phyloP scores from a whole-genome alignment of 352 stramenopile genomes.

The Pythium rishiriense region DNA sequence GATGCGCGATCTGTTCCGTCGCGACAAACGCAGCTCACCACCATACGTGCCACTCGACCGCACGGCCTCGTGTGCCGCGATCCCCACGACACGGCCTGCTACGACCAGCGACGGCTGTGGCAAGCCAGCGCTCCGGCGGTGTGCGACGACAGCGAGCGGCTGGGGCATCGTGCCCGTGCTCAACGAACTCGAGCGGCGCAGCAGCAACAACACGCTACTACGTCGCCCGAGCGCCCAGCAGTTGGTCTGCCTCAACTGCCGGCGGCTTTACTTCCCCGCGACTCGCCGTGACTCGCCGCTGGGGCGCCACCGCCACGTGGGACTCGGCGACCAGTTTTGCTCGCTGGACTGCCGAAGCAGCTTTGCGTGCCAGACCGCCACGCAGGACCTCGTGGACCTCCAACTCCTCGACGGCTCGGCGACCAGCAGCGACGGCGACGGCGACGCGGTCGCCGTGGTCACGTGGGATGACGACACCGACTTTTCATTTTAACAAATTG shows the following conservation, averaged over 20 bases:
- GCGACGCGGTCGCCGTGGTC: neutral
- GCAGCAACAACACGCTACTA: constrained; percentile 1
- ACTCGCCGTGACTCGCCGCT: neutral
- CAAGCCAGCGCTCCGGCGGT: too few species aligned
- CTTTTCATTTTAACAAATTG: neutral
- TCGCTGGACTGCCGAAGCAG: constrained; percentile 51
- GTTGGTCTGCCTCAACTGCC: constrained; percentile 24
- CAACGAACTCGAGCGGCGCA: constrained; percentile 22
- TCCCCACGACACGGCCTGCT: neutral
- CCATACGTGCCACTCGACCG: neutral
- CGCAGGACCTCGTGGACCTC: constrained; percentile 27
- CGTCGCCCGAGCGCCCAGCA: constrained; percentile 7
- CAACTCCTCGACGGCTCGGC: constrained; percentile 16
- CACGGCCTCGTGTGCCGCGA: neutral
- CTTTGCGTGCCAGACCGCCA: constrained; percentile 27
- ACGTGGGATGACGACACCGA: constrained; percentile 15
- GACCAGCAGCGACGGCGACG: constrained; percentile 20
- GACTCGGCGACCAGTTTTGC: constrained; percentile 30
- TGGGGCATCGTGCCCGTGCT: constrained; percentile 29
- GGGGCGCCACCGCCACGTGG: neutral
- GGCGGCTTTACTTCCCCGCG: constrained; percentile 12
- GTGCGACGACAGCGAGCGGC: constrained; percentile 3
- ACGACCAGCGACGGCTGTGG: constrained; percentile 4
- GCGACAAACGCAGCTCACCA: neutral
- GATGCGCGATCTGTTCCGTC: constrained; percentile 18